Evolutionary conservation across 2,329 filamentous ascomycete genomes (phyloP).

Genomic region (Claviceps capensis): DNA sequence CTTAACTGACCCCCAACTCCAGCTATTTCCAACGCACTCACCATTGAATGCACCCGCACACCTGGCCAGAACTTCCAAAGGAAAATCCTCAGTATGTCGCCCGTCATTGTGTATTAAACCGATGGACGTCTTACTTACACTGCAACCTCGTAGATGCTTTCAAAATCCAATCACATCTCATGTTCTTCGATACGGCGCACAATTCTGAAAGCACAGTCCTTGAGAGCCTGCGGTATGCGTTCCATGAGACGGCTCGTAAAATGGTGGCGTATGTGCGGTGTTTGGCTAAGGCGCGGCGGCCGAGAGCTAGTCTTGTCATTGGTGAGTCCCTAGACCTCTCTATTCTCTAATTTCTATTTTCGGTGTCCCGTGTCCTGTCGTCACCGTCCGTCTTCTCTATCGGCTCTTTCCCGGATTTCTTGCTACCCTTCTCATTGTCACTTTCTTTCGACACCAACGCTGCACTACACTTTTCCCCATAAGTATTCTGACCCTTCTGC

Average conservation of each 20-base stretch:
- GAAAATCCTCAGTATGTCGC: slow-evolving; percentile 53
- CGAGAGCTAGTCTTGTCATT: slow-evolving; percentile 45
- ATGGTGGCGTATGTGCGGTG: slow-evolving; percentile 48
- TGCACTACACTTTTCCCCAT: no score
- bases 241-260: slow-evolving; percentile 67
- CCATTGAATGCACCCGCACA: slow-evolving; percentile 57
- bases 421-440: neutral
- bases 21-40: slow-evolving; percentile 55
- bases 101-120: neutral
- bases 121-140: neutral
- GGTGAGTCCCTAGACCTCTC: slow-evolving; percentile 29
- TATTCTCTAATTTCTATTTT: neutral
- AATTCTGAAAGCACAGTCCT: slow-evolving; percentile 59
- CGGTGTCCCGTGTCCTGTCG: no score
- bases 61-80: slow-evolving; percentile 70
- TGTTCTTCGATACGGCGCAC: slow-evolving; percentile 70
- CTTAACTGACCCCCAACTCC: neutral
- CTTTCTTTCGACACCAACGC: neutral
- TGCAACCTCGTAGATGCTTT: slow-evolving; percentile 39
- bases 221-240: slow-evolving; percentile 60
- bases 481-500: neutral
- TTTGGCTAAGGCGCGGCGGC: slow-evolving; percentile 42
- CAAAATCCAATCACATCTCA: slow-evolving; percentile 71
- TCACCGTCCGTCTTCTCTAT: neutral
- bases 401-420: neutral